Base-by-base conservation (phyloP, 164 flowering plant species). In the Vitis riparia region DNA sequence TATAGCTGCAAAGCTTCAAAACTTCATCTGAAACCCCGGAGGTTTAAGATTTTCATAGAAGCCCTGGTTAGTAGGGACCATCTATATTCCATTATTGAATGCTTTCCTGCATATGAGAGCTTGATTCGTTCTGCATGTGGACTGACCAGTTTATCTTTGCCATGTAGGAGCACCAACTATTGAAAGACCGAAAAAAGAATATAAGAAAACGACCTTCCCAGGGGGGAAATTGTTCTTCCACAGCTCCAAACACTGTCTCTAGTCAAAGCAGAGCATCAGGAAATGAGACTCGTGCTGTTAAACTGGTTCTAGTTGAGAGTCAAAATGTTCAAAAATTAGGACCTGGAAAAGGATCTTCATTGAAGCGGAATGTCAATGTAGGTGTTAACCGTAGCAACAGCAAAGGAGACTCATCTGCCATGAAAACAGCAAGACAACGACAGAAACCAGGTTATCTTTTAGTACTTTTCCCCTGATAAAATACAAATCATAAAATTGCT, bases 1-100 rank as follows among this genome's bases (percentile, higher is more conserved):
- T 86, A 91, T 71, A 96, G 98, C 84, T 93, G 97, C 81, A 92
- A 86, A 78, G 93, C 99, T 55, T 91, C 99, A 74, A 93, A 90
- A 74, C 97, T 93, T 79, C 98, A 92, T 80, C 73, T 92, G 79
- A 96, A 96, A 81, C 99, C 99, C 14, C 83, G 99, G 51, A 85
- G 97, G 80, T 93, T 89, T 73, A 96, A 96, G 82, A 78, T 88
- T 61, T 90, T 96, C 74, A 68, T 92, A 47, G 97, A 92, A 74
- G 89, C 98, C 59, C 81, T 93, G 98, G 99, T 96, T 69, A 85
- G 97, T 88, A 37, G 60, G 30, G 15, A 51, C 60, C 62, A 62
- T 72, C 29, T 59, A 11, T 29, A 32, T 52, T 57, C 13, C 13
- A 57, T 55, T 19, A 53, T 47, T 68, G 30, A 19, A 9, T 62